Percentiles rank a stretch among this genome's conserved stretches.
These are phyloP conservation scores for Kurtzmaniella quercitrusa DNA, from an alignment of 1,139 yeast genomes.

Conservation along the genomic window DNA sequence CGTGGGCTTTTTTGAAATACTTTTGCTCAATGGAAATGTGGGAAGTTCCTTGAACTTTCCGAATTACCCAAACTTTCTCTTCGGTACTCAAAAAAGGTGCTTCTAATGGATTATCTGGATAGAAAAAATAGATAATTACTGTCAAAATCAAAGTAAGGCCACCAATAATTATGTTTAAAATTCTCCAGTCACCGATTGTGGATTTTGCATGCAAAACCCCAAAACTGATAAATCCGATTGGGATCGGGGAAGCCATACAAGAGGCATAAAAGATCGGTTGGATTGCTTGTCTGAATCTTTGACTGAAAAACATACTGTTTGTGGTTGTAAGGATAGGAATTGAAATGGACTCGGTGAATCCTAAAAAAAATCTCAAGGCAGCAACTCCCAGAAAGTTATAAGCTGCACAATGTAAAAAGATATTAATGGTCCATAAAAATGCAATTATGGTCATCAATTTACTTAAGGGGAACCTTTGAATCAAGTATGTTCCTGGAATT, in stretches of 20 bases:
- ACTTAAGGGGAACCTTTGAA: constrained; percentile 32
- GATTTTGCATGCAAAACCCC: constrained; percentile 30
- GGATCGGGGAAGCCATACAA: constrained; percentile 41
- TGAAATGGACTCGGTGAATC: constrained; percentile 40
- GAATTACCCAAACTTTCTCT: constrained; percentile 43
- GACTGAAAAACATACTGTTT: constrained; percentile 41
- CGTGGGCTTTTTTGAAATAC: constrained; percentile 38
- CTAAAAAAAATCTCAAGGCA: constrained; percentile 41
- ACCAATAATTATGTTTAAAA: constrained; percentile 41
- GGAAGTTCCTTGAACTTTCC: constrained; percentile 37
- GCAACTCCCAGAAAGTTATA: constrained; percentile 36
- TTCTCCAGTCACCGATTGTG: constrained; percentile 30
- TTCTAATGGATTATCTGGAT: constrained; percentile 43
- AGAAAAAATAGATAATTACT: constrained; percentile 24
- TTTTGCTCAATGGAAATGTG: constrained; percentile 44
- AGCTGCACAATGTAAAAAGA: constrained; percentile 37
- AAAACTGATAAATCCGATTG: constrained; percentile 43
- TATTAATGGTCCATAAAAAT: constrained; percentile 34
- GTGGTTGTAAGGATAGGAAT: constrained; percentile 37
- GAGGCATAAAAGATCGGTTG: constrained; percentile 43
- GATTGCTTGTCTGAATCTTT: constrained; percentile 35
- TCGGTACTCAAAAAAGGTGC: constrained; percentile 31
- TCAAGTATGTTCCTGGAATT: constrained; percentile 24
- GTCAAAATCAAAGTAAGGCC: constrained; percentile 34
- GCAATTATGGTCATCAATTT: constrained; percentile 24